phyloP scores from a whole-genome alignment of 768 basidiomycete species.

The Pleurotus platypus region DNA sequence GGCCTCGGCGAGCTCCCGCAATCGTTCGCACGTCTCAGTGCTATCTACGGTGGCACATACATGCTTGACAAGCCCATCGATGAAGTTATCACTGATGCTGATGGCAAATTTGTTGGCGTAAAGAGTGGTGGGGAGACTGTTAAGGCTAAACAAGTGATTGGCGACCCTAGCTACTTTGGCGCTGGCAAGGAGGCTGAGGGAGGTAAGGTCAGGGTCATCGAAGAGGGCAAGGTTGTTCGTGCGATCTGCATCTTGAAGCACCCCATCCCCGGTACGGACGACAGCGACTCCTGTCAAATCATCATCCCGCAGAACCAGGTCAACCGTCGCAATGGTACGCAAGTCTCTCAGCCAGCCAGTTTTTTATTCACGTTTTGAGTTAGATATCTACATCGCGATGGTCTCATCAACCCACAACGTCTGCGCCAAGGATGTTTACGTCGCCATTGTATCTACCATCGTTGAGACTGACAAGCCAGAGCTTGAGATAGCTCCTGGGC shows the following conservation, averaged over 20 bases:
- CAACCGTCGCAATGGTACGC: slow-evolving; percentile 81
- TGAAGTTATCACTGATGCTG: slow-evolving; percentile 79
- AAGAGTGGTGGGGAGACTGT: slow-evolving; percentile 87
- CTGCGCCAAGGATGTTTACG: slow-evolving; percentile 90
- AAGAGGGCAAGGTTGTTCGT: slow-evolving; percentile 91
- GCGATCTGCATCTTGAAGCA: slow-evolving; percentile 99
- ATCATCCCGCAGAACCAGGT: slow-evolving; percentile 99
- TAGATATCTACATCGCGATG: slow-evolving; percentile 98
- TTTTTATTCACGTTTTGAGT: slow-evolving; percentile 4
- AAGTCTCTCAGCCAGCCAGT: not conserved
- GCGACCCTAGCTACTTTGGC: slow-evolving; percentile 96
- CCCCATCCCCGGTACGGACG: slow-evolving; percentile 95
- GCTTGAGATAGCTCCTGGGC: slow-evolving; percentile 86
- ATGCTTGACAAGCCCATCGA: slow-evolving; percentile 98
- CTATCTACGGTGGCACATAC: slow-evolving; percentile 99
- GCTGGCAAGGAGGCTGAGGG: slow-evolving; percentile 59
- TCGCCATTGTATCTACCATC: slow-evolving; percentile 98
- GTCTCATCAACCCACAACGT: slow-evolving; percentile 98
- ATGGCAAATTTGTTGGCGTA: slow-evolving; percentile 92
- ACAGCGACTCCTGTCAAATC: slow-evolving; percentile 92
- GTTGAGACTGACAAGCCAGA: slow-evolving; percentile 95
- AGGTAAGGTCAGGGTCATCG: slow-evolving; percentile 84
- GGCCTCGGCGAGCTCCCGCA: slow-evolving; percentile 99
- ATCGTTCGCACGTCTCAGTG: slow-evolving; percentile 95
- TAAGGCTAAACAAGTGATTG: slow-evolving; percentile 96